Conservation (phyloP, 805 yeast species). For the Pichia cephalocereana region DNA sequence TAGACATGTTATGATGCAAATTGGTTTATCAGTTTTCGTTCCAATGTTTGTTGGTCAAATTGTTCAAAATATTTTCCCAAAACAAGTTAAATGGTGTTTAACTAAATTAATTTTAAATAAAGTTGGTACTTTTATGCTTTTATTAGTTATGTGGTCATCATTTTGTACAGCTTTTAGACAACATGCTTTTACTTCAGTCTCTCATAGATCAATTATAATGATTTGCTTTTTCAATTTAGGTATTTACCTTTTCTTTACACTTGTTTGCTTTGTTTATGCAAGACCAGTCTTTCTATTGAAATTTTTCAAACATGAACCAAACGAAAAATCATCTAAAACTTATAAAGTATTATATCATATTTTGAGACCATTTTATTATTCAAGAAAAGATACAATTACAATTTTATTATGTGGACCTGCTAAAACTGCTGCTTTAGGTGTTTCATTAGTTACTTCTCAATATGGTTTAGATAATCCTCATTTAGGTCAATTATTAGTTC, state of each 20-base stretch:
- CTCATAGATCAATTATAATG: slow-evolving; percentile 56
- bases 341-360: slow-evolving; percentile 38
- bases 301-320: slow-evolving; percentile 40
- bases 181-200: slow-evolving; percentile 51
- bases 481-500: slow-evolving; percentile 67
- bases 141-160: slow-evolving; percentile 50
- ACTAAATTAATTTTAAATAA: slow-evolving; percentile 54
- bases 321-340: slow-evolving; percentile 29
- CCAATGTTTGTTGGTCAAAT: slow-evolving; percentile 88
- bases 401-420: slow-evolving; percentile 88
- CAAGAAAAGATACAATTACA: slow-evolving; percentile 63
- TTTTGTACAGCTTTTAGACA: slow-evolving; percentile 85
- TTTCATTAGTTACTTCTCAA: slow-evolving; percentile 54
- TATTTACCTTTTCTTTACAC: slow-evolving; percentile 67
- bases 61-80: slow-evolving; percentile 60
- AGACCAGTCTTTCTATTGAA: slow-evolving; percentile 44
- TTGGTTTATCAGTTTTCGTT: slow-evolving; percentile 70
- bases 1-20: slow-evolving; percentile 73
- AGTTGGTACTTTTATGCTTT: slow-evolving; percentile 71
- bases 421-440: slow-evolving; percentile 88
- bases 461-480: slow-evolving; percentile 55
- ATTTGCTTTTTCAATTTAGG: slow-evolving; percentile 79
- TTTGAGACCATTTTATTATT: slow-evolving; percentile 60
- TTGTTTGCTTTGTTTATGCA: slow-evolving; percentile 47
- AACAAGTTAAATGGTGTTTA: slow-evolving; percentile 51